Base-by-base conservation (phyloP, 352 stramenopile species). In the Phytophthora constricta region DNA sequence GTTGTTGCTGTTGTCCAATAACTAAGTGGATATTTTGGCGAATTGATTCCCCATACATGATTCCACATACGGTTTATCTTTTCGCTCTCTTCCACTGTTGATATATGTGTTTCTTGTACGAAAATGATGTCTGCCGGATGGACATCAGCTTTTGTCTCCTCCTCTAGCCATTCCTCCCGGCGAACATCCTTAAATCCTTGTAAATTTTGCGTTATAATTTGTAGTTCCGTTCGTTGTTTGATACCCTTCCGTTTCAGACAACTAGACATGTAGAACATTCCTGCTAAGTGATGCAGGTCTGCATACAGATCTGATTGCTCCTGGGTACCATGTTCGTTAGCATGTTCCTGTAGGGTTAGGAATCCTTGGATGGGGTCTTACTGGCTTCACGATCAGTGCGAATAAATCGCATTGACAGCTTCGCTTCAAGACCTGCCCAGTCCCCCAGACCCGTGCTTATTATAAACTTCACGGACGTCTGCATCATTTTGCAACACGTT, bases 31-130 rank as follows among this genome's bases (percentile, higher is more conserved):
- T 16, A 16, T 5, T 8, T 10, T 17, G n/a, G 41, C 4, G 43
- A 16, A 9, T 19, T 51, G 3, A 25, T 9, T 22, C 34, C 20
- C 26, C 54, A 61, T 9, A 26, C 19, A 5, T 20, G 39, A 10
- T 52, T n/a, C 54, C 54, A 61, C n/a, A 28, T 17, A 9, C 1
- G 8, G 3, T 14, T 46, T n/a, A 50, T 26, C 14, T 61, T 9
- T 10, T 45, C 13, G 2, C 42, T 20, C 3, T 61, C 54, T n/a
- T 28, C 14, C 2, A 10, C 17, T 16, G 42, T 53, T 26, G 31
- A 37, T 20, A 46, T 31, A 27, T 61, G 54, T 50, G 54, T 61
- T 23, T 51, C 41, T 52, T 61, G 54, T 25, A 61, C 41, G 52
- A 61, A 53, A 43, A 61, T 46, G 27, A 61, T 61, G 27, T 61